Evolutionary conservation across 805 yeast genomes (phyloP), one percentile per base, ranked within the genome.

Genomic region (Wickerhamiella spandovensis): DNA sequence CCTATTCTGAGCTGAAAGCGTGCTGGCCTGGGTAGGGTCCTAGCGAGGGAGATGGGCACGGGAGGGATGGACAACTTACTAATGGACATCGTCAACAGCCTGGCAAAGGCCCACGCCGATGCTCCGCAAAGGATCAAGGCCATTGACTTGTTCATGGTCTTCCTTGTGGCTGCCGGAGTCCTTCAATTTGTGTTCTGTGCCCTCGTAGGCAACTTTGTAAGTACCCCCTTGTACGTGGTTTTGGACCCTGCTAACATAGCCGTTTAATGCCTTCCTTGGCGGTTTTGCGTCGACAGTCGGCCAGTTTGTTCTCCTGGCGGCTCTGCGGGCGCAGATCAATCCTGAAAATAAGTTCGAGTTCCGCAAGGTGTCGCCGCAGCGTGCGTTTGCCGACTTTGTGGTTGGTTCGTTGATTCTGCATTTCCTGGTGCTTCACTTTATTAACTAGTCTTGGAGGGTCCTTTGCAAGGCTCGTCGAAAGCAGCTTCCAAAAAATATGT

Each of bases 191-290:
- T 72, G 3, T 90, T 88, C 66, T 84, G 84, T 56, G 58, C 81
- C 42, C 53, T 87, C 13, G 78, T 88, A 44, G 95, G 97, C 37
- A 86, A 78, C 59, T 92, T 83, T 57, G 70, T 66, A 58, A 53
- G 69, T 61, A 42, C n/a, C 13, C 44, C 30, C 10, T 23, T 43
- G 7, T 8, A 30, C 47, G 39, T 35, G 7, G 18, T 17, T 35
- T 35, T 17, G 18, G 18, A 7, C n/a, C 7, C n/a, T 6, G 15
- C 35, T 39, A 45, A 37, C 20, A 28, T 47, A 67, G 76, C 99
- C 99, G 17, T 92, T 92, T 76, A 92, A 92, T 68, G 97, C 96
- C 22, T 92, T 92, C 64, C 73, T 92, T 53, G 90, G 95, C 20
- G 97, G 97, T 1, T 92, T 92, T 64, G 77, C 83, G 50, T 72